Percentiles rank a stretch among this genome's conserved stretches.
These are phyloP conservation scores for Tetracladium setigerum DNA, from an alignment of 495 filamentous ascomycete species.

Conservation along the genomic window DNA sequence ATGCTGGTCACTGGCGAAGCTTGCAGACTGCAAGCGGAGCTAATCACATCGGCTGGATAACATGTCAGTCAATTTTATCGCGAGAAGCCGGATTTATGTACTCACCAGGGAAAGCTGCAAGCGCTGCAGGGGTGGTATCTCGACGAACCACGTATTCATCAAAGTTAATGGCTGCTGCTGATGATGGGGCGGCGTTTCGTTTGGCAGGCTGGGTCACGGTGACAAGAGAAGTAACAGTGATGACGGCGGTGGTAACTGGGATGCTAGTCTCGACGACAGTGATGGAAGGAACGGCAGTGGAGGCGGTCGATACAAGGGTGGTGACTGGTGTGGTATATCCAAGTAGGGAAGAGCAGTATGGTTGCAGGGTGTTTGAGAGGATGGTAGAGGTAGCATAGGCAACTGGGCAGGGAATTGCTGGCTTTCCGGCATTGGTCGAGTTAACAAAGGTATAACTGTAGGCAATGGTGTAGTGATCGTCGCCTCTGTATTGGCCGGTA, in stretches of 20 bases:
- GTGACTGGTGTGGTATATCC: background rate
- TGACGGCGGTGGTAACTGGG: background rate
- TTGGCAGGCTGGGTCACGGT: background rate
- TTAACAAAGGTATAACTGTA: conserved; percentile 11
- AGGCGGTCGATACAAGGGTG: background rate
- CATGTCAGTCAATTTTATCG: background rate
- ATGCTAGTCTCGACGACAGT: background rate
- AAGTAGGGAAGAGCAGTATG: background rate
- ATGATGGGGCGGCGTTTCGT: background rate
- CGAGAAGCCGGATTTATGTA: background rate
- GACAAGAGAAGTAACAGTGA: background rate
- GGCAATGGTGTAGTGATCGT: conserved; percentile 11
- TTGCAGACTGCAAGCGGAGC: background rate
- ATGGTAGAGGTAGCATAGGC: background rate
- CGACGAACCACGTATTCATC: background rate
- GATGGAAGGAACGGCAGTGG: background rate
- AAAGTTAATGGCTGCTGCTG: background rate
- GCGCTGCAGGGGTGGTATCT: background rate
- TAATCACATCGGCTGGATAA: background rate
- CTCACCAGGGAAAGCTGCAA: background rate
- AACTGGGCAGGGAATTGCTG: background rate
- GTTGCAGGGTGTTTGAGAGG: background rate
- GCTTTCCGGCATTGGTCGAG: conserved; percentile 1
- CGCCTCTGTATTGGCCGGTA: conserved; percentile 13
- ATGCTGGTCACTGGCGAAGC: background rate